phyloP scores from a whole-genome alignment of 2,329 filamentous ascomycete genomes.

The Phaeomoniella chlamydospora region DNA sequence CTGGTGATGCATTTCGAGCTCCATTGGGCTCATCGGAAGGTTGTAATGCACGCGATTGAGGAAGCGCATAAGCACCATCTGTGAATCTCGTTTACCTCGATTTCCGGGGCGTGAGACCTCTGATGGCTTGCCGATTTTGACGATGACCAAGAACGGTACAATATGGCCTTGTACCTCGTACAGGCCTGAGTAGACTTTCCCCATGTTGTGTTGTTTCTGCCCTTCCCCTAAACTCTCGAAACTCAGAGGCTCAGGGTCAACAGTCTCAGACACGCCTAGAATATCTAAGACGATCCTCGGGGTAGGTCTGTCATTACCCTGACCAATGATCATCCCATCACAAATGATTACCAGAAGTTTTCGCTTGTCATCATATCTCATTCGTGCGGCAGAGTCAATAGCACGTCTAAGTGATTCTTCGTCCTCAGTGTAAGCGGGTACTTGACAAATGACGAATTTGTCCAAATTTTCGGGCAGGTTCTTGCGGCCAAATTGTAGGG shows the following conservation, averaged over 20 bases:
- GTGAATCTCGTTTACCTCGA: slow-evolving; percentile 97
- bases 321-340: slow-evolving; percentile 98
- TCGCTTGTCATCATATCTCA: slow-evolving; percentile 96
- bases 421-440: slow-evolving; percentile 95
- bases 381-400: slow-evolving; percentile 87
- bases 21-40: slow-evolving; percentile 84
- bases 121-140: slow-evolving; percentile 85
- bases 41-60: slow-evolving; percentile 98
- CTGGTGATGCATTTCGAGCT: slow-evolving; percentile 97
- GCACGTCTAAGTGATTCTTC: slow-evolving; percentile 94
- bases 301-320: slow-evolving; percentile 91
- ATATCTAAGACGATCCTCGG: slow-evolving; percentile 95
- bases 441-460: slow-evolving; percentile 96
- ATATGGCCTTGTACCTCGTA: slow-evolving; percentile 98
- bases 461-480: slow-evolving; percentile 90
- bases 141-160: slow-evolving; percentile 89
- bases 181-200: slow-evolving; percentile 91
- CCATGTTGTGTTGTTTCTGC: slow-evolving; percentile 98
- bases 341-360: slow-evolving; percentile 88
- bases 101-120: slow-evolving; percentile 70
- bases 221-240: slow-evolving; percentile 95
- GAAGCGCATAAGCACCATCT: slow-evolving; percentile 98
- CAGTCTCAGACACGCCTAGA: slow-evolving; percentile 80
- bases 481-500: slow-evolving; percentile 83
- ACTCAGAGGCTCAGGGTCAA: slow-evolving; percentile 89